Base-by-base conservation (phyloP, 768 basidiomycete genomes). In the Tephrocybe sp. region DNA sequence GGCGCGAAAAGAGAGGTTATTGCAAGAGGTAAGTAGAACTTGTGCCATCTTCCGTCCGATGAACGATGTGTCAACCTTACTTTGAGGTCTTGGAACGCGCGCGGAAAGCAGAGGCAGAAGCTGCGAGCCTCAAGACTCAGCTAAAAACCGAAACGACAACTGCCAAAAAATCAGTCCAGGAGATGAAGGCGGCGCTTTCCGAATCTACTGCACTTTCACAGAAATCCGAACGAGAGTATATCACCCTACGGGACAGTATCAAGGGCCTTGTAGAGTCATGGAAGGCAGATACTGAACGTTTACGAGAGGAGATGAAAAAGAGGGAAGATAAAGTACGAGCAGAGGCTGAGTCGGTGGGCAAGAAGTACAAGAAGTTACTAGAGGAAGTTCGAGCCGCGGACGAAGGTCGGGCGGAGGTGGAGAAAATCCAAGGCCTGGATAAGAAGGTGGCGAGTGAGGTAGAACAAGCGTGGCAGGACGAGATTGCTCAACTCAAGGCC, bases 181-280 rank as follows among this genome's bases (percentile, higher is more conserved):
- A 92, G 58, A 88, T 92, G 88, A 89, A 91, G 64, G 47, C 78
- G 6, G 70, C 84, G 5, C 74, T 93, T 23, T 58, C 80, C 1
- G 89, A 91, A 66, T 86, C 86, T 2, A 86, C 86, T 0, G 78
- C 88, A 2, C 71, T 87, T 13, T 88, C 86, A 13, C 83, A 86
- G 61, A 91, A 88, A 67, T 82, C 80, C 16, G 88, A 93, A 64
- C 77, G 88, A 30, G 92, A 94, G 68, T 94, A 93, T 56, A 71
- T 83, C 53, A 85, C 84, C 0, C 68, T 94, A 43, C 79, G 87
- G 13, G 88, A 90, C 49, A 85, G 86, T 56, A 67, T 93, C 45
- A 88, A 86, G 63, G 72, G 77, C 6, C 79, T 94, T 63, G 74
- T 78, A 3, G 83, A 85, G 50, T 78, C 80, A 1, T 93, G 85